Conservation (phyloP, 257 asterid genomes). For the Salvia splendens region DNA sequence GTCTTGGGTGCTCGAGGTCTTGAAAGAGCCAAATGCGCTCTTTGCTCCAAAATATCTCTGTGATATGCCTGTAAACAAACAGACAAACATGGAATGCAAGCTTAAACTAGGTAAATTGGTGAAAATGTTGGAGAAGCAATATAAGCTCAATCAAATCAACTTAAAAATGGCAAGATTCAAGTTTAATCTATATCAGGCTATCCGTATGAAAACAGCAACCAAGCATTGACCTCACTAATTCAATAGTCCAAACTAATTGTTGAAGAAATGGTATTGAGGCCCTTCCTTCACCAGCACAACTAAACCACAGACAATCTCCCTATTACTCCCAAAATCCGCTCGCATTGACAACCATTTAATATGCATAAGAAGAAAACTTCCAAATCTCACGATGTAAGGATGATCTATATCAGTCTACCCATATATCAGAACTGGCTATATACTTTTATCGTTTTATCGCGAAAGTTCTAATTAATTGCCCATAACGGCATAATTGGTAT, state of each 20-base stretch:
- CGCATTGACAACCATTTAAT: not conserved
- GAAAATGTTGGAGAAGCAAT: not conserved
- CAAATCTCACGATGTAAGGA: conserved; percentile 5
- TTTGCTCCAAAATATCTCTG: conserved; percentile 77
- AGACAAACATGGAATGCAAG: not conserved
- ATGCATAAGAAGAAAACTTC: conserved; percentile 16
- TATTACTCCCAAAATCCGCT: conserved; percentile 4
- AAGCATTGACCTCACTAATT: not conserved
- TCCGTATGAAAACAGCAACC: not conserved
- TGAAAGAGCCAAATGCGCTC: conserved; percentile 50
- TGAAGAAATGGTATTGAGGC: not conserved
- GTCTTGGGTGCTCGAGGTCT: conserved; percentile 36
- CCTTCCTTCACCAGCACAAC: conserved; percentile 1
- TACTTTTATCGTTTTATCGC: not conserved
- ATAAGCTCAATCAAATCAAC: not conserved
- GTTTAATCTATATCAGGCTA: not conserved
- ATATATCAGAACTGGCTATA: not conserved
- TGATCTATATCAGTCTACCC: not conserved
- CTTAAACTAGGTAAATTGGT: not conserved
- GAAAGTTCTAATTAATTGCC: not conserved
- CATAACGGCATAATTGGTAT: not conserved
- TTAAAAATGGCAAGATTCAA: not conserved
- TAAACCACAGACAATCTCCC: not conserved
- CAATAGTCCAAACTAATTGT: not conserved
- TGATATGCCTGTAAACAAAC: conserved; percentile 69